phyloP scores from a whole-genome alignment of 177 flowering plant species.

The Vitis hybrid region DNA sequence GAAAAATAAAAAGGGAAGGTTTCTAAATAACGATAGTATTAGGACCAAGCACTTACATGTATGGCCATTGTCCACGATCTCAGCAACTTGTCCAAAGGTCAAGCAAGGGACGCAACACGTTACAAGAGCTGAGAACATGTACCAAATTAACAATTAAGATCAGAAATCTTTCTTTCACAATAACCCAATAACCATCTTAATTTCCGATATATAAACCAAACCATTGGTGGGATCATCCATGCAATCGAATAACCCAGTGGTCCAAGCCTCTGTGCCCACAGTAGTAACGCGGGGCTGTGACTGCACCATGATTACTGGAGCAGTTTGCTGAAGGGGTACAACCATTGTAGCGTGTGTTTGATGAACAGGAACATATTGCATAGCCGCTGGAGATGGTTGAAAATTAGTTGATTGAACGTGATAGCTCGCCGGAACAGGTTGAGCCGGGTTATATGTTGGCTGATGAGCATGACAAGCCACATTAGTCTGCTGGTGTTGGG shows the following conservation, averaged over 20 bases:
- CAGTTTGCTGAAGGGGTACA: too few species aligned
- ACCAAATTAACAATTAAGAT: not conserved
- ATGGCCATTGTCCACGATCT: constrained; percentile 19
- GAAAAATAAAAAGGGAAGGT: too few species aligned
- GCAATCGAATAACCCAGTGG: constrained; percentile 18
- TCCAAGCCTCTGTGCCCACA: constrained; percentile 8
- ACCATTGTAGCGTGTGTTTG: too few species aligned
- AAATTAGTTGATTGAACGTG: too few species aligned
- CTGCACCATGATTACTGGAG: not conserved
- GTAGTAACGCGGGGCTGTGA: not conserved
- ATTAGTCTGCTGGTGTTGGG: too few species aligned
- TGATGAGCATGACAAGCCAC: too few species aligned
- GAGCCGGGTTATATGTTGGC: too few species aligned
- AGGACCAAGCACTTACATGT: constrained; percentile 13
- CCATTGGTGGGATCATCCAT: constrained; percentile 18
- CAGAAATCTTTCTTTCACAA: not conserved
- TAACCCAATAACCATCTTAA: not conserved
- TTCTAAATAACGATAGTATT: not conserved
- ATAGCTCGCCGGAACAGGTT: too few species aligned
- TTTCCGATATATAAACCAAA: not conserved
- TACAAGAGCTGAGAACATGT: constrained; percentile 11
- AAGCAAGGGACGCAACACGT: constrained; percentile 18
- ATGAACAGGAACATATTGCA: too few species aligned
- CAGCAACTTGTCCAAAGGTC: constrained; percentile 22
- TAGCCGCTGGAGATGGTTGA: too few species aligned